A percentile compares a stretch with the other conserved stretches of the same genome.
These are phyloP conservation scores for Aspergillus sp. DNA, from an alignment of 2,329 filamentous ascomycete species.

Conservation along the genomic window DNA sequence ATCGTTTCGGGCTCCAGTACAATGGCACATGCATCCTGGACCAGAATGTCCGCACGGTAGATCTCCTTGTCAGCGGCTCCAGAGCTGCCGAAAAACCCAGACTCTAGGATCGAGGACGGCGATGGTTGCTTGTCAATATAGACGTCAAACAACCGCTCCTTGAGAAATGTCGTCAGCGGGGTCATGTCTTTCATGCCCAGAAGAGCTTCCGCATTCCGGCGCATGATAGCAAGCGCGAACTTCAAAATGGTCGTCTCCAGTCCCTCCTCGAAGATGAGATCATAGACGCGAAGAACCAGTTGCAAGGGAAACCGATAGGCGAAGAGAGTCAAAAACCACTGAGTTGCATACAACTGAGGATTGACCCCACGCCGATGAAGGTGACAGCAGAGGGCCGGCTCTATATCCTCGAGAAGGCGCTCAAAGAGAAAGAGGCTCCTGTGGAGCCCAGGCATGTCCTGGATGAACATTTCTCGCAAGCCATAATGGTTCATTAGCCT, in stretches of 20 bases:
- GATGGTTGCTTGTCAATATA: conserved; percentile 95
- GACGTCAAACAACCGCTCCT: conserved; percentile 91
- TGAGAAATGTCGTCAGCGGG: conserved; percentile 81
- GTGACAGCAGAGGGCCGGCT: conserved; percentile 93
- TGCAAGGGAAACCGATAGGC: conserved; percentile 96
- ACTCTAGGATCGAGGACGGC: conserved; percentile 88
- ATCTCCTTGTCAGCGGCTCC: conserved; percentile 89
- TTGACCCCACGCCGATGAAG: conserved; percentile 82
- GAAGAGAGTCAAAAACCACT: conserved; percentile 99
- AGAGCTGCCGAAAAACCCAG: conserved; percentile 93
- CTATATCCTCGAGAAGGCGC: conserved; percentile 84
- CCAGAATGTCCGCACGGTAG: conserved; percentile 89
- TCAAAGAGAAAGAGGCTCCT: conserved; percentile 94
- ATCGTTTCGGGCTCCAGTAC: conserved; percentile 81
- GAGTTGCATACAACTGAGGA: conserved; percentile 91
- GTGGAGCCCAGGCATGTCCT: conserved; percentile 95
- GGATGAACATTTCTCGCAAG: conserved; percentile 85
- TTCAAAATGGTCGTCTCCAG: conserved; percentile 83
- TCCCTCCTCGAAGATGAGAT: conserved; percentile 89
- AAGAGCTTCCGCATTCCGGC: conserved; percentile 78
- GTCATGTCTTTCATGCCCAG: conserved; percentile 89
- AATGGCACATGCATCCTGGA: conserved; percentile 86
- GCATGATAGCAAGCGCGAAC: conserved; percentile 94
- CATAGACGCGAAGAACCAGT: conserved; percentile 92
- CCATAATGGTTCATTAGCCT: conserved; percentile 96